phyloP scores from a whole-genome alignment of 2,329 filamentous ascomycete genomes.

The Hortaea sp. region DNA sequence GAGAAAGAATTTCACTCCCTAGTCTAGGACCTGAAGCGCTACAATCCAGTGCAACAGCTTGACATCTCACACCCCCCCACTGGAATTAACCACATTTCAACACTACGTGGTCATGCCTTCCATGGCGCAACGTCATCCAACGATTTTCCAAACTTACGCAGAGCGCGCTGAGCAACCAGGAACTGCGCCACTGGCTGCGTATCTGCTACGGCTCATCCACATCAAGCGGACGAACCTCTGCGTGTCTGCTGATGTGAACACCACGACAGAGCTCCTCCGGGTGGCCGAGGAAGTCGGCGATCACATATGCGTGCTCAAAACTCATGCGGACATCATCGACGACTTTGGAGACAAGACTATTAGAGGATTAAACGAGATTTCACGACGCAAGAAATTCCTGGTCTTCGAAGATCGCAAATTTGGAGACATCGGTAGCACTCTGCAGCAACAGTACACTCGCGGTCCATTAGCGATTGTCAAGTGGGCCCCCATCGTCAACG shows the following conservation, averaged over 20 bases:
- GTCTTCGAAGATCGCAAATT: slow-evolving; percentile 48
- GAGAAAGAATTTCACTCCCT: no score
- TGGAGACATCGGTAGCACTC: slow-evolving; percentile 47
- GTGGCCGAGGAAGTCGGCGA: slow-evolving; percentile 51
- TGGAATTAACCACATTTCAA: no score
- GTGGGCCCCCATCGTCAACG: slow-evolving; percentile 45
- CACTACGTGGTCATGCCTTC: slow-evolving; percentile 3
- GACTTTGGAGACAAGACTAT: slow-evolving; percentile 51
- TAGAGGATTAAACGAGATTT: slow-evolving; percentile 37
- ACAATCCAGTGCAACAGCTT: no score
- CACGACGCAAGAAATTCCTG: slow-evolving; percentile 40
- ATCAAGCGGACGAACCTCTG: slow-evolving; percentile 44
- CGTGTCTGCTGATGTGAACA: slow-evolving; percentile 48
- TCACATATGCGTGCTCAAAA: slow-evolving; percentile 50
- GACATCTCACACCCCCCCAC: no score
- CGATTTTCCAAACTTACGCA: slow-evolving; percentile 34
- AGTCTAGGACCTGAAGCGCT: no score
- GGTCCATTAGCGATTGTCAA: slow-evolving; percentile 41
- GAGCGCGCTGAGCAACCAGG: slow-evolving; percentile 34
- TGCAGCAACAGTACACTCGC: slow-evolving; percentile 45
- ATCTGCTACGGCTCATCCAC: slow-evolving; percentile 39
- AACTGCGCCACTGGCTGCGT: slow-evolving; percentile 36
- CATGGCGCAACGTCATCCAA: slow-evolving; percentile 24
- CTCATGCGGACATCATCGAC: slow-evolving; percentile 52
- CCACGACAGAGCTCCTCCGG: slow-evolving; percentile 43